Evolutionary conservation across 805 yeast genomes (phyloP), one percentile per base, ranked within the genome.

Genomic region (Scheffersomyces ergatensis): DNA sequence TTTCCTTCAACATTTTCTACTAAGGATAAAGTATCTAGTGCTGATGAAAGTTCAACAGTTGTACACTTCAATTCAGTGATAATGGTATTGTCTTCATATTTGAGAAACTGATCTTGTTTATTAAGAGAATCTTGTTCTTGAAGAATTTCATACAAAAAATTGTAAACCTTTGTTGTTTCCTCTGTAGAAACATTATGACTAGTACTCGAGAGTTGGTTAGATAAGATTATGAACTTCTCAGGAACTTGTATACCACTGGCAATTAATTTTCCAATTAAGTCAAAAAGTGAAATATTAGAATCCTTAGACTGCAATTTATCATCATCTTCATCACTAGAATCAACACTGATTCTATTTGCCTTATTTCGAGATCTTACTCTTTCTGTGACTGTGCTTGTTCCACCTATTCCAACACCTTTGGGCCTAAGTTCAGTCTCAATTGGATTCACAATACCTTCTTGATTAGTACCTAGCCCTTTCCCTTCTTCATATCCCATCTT

Each of bases 401-500:
- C 90, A 37, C 96, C 96, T 21, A 89, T 72, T 3, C 97, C 97
- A 15, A 78, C 62, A 1, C 88, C 83, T 33, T 74, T 76, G 0
- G 86, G 85, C 30, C 93, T 65, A 23, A 77, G 57, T 39, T 76
- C 74, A 3, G 86, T 83, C 45, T 86, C 83, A 5, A 92, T 80
- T 0, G 98, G 97, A n/a, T 74, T 78, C 0, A 74, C 72, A 1
- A 89, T 88, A 33, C 99, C 99, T 37, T 74, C 74, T 1, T 81
- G 78, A 18, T 71, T 58, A 4, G 67, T 66, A 2, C 99, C 99
- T n/a, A 92, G 72, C 0, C 97, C 98, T 52, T 76, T 70, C 0
- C 99, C 98, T 31, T 76, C 77, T 6, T 74, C 73, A 61, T 87
- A 90, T 0, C 99, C 99, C 98, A 92, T 90, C 46, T 80, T 76